Evolutionary conservation across 495 filamentous ascomycete species (phyloP).

Genomic region (Aspergillus ostianus): DNA sequence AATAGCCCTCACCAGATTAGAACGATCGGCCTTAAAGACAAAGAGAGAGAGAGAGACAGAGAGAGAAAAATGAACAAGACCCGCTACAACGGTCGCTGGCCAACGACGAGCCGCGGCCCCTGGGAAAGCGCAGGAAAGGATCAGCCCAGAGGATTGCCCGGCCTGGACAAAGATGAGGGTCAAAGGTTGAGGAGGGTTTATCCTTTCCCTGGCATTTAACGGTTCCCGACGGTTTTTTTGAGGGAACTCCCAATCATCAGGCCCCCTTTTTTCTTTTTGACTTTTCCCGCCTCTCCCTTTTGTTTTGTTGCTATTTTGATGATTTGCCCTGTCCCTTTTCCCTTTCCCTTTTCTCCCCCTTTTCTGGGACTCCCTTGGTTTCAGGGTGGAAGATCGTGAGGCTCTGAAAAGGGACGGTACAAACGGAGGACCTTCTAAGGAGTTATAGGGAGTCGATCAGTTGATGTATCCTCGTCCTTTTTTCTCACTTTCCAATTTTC

Average conservation of each 20-base stretch:
- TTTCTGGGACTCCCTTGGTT: slow-evolving; percentile 2
- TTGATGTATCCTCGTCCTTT: slow-evolving; percentile 1
- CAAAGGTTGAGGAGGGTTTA: neutral
- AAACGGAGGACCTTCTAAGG: no score
- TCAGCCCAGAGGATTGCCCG: slow-evolving; percentile 2
- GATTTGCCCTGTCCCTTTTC: slow-evolving; percentile 5
- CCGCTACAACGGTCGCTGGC: slow-evolving; percentile 11
- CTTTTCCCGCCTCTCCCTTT: neutral
- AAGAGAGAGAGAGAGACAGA: neutral
- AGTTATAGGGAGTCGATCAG: neutral
- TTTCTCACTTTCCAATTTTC: slow-evolving; percentile 1
- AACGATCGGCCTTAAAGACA: slow-evolving; percentile 3
- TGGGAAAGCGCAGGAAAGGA: neutral
- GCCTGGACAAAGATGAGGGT: neutral
- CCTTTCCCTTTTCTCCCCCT: neutral
- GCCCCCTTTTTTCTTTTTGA: neutral
- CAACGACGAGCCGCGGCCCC: neutral
- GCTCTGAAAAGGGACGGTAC: no score
- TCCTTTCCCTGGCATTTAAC: slow-evolving; percentile 14
- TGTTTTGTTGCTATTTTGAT: slow-evolving; percentile 2
- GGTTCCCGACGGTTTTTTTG: slow-evolving; percentile 12
- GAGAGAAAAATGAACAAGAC: neutral
- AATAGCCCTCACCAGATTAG: no score
- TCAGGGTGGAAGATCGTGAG: slow-evolving; percentile 5
- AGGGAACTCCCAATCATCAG: slow-evolving; percentile 5